Conservation (phyloP, 2,329 filamentous ascomycete species). For the Microdochium trichocladiopsis region DNA sequence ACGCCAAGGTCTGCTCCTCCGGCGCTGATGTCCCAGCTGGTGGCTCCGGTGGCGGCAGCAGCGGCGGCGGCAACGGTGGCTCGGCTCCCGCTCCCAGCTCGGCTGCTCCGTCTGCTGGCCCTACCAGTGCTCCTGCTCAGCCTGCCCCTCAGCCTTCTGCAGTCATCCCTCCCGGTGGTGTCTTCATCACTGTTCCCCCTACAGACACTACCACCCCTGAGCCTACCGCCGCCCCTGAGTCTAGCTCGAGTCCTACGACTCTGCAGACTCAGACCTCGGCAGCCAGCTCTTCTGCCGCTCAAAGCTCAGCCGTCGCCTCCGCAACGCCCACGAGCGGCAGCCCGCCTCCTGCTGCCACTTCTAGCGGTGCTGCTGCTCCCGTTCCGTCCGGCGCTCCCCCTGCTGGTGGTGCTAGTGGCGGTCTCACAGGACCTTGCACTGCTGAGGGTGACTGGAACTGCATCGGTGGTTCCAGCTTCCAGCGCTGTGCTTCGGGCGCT, state of each 20-base stretch:
- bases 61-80: constrained; percentile 17
- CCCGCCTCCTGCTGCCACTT: constrained; percentile 7
- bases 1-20: constrained; percentile 16
- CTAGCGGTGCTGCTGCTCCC: constrained; percentile 7
- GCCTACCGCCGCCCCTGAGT: constrained; percentile 13
- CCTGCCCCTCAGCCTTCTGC: constrained; percentile 11
- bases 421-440: constrained; percentile 31
- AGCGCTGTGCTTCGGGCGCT: constrained; percentile 52
- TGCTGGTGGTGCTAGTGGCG: constrained; percentile 5
- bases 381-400: constrained; percentile 5
- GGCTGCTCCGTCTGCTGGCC: constrained; percentile 8
- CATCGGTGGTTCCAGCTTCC: constrained; percentile 46
- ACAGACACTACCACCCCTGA: background rate
- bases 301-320: constrained; percentile 10
- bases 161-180: constrained; percentile 22
- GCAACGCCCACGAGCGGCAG: constrained; percentile 3
- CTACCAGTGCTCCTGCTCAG: constrained; percentile 12
- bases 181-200: constrained; percentile 29
- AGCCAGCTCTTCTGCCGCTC: constrained; percentile 5
- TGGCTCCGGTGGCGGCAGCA: constrained; percentile 19
- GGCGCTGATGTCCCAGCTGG: constrained; percentile 12
- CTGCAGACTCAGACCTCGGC: constrained; percentile 3
- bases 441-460: constrained; percentile 54
- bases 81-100: constrained; percentile 9
- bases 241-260: constrained; percentile 7